phyloP scores from a whole-genome alignment of 768 basidiomycete species.

The Lyophyllum shimeji region DNA sequence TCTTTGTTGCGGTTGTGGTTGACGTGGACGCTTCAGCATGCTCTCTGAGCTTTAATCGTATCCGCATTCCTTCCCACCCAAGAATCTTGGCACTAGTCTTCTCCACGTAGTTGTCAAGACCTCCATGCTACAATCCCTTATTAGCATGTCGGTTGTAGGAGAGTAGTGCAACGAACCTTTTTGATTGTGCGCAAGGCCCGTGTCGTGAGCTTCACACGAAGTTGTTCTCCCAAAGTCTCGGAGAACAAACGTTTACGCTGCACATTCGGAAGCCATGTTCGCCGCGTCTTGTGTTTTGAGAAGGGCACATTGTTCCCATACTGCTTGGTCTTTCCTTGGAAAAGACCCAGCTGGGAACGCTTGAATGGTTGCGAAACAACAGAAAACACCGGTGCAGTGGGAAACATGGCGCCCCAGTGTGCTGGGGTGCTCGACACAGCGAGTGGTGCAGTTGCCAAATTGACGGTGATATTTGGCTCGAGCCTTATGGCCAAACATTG shows the following conservation, averaged over 20 bases:
- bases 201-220: constrained; percentile 73
- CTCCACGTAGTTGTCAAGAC: constrained; percentile 67
- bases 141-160: background rate
- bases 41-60: constrained; percentile 39
- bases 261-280: constrained; percentile 87
- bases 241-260: constrained; percentile 75
- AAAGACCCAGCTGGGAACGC: constrained; percentile 77
- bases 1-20: background rate
- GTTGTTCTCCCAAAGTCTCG: constrained; percentile 53
- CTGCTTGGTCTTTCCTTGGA: constrained; percentile 77
- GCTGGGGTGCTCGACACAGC: background rate
- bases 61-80: constrained; percentile 44
- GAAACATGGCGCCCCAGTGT: constrained; percentile 20
- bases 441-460: background rate
- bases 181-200: constrained; percentile 79
- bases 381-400: constrained; percentile 31
- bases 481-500: constrained; percentile 7
- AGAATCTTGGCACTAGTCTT: constrained; percentile 40
- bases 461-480: constrained; percentile 10
- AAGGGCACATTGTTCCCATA: constrained; percentile 90
- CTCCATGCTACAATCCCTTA: constrained; percentile 49
- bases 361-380: constrained; percentile 72
- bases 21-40: constrained; percentile 8
- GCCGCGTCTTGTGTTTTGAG: constrained; percentile 84
- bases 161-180: constrained; percentile 50